Conservation (phyloP, 495 filamentous ascomycete genomes). For the Penicillium tannophilum region DNA sequence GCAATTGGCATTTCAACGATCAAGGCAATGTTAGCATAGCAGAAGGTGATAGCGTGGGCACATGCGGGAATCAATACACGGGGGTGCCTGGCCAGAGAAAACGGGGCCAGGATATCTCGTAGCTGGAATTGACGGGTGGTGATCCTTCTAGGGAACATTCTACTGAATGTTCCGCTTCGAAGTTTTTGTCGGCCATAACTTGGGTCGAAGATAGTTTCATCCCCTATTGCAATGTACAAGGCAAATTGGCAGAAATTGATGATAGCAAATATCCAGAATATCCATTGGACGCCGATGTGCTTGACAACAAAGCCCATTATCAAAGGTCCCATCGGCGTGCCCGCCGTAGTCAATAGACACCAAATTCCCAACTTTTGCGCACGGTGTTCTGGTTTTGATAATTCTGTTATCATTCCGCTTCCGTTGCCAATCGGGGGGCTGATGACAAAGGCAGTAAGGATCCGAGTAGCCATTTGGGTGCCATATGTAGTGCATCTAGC, state of each 20-base stretch:
- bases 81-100: conserved; percentile 22
- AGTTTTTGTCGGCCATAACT: conserved; percentile 10
- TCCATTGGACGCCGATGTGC: conserved; percentile 35
- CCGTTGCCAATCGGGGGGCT: conserved; percentile 38
- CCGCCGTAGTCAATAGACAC: conserved; percentile 36
- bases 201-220: conserved; percentile 31
- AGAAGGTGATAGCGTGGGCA: conserved; percentile 35
- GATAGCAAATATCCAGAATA: conserved; percentile 41
- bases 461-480: conserved; percentile 30
- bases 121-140: conserved; percentile 15
- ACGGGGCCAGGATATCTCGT: conserved; percentile 26
- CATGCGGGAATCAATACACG: conserved; percentile 29
- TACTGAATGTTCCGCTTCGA: conserved; percentile 4
- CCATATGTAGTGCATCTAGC: conserved; percentile 34
- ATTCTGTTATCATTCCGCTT: conserved; percentile 34
- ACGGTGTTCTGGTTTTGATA: conserved; percentile 30
- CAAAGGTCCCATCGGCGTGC: conserved; percentile 34
- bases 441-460: conserved; percentile 34
- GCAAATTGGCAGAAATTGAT: conserved; percentile 34
- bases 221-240: conserved; percentile 27
- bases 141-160: conserved; percentile 26
- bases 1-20: conserved; percentile 38
- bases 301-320: conserved; percentile 38
- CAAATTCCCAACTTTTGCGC: conserved; percentile 37
- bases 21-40: conserved; percentile 33